Evolutionary conservation across 2,329 filamentous ascomycete genomes (phyloP).

Genomic region (Neopestalotiopsis sp.): DNA sequence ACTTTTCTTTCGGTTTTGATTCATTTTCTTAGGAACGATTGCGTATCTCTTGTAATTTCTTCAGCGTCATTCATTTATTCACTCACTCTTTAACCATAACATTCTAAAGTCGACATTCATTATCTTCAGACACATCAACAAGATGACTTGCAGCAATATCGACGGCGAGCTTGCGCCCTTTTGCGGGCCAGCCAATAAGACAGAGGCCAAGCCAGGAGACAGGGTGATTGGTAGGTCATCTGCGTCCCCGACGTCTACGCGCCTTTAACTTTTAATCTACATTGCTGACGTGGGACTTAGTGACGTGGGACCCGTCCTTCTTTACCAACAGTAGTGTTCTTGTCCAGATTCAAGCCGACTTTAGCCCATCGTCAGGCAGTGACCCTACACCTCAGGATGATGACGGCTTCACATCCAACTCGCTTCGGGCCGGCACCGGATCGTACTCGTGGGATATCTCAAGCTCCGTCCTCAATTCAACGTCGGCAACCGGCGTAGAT

Average conservation of each 20-base stretch:
- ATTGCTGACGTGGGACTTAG: neutral
- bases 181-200: conserved; percentile 13
- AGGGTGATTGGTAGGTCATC: neutral
- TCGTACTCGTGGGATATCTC: conserved; percentile 14
- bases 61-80: neutral
- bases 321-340: conserved; percentile 9
- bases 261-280: neutral
- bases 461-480: conserved; percentile 8
- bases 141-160: conserved; percentile 15
- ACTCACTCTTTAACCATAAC: neutral
- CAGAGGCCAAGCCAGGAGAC: conserved; percentile 6
- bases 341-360: conserved; percentile 18
- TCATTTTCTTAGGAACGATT: neutral
- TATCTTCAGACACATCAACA: neutral
- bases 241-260: neutral
- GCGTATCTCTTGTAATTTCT: conserved; percentile 1
- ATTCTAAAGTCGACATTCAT: no score
- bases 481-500: neutral
- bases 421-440: conserved; percentile 11
- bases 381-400: neutral
- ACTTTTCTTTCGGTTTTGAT: neutral
- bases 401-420: conserved; percentile 12
- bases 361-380: neutral
- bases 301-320: conserved; percentile 10
- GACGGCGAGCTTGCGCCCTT: conserved; percentile 16